These are phyloP conservation scores for Lactarius sp. DNA, from an alignment of 768 basidiomycete species.

Conservation along the genomic window DNA sequence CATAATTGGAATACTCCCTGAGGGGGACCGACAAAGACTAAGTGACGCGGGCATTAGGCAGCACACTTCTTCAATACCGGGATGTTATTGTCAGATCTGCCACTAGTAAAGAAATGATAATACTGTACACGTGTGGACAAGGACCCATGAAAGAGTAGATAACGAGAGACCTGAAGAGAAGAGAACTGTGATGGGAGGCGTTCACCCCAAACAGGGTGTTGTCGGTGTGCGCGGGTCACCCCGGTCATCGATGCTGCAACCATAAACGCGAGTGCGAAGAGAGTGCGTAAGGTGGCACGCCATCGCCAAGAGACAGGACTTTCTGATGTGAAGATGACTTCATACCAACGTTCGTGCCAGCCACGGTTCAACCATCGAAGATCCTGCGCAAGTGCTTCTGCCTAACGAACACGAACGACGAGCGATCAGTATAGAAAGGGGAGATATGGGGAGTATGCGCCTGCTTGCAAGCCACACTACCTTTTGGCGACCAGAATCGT, in stretches of 20 bases:
- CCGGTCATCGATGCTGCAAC: conserved; percentile 57
- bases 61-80: neutral
- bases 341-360: conserved; percentile 69
- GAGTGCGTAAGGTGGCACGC: conserved; percentile 55
- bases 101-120: conserved; percentile 1
- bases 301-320: conserved; percentile 70
- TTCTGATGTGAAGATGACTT: conserved; percentile 65
- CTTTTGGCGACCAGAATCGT: too few species aligned
- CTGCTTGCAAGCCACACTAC: too few species aligned
- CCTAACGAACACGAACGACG: conserved; percentile 37
- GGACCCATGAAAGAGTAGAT: neutral
- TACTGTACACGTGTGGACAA: conserved; percentile 11
- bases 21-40: too few species aligned
- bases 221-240: conserved; percentile 67
- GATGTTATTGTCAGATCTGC: neutral
- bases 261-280: conserved; percentile 41
- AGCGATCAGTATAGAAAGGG: neutral
- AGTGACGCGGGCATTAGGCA: neutral
- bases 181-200: conserved; percentile 58
- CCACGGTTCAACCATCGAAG: conserved; percentile 75
- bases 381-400: conserved; percentile 51
- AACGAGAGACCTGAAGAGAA: neutral
- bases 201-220: conserved; percentile 76
- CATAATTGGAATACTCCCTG: too few species aligned
- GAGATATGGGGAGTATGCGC: too few species aligned